These are phyloP conservation scores for Chalaropsis thielavioides DNA, from an alignment of 2,329 filamentous ascomycete genomes.

Conservation along the genomic window DNA sequence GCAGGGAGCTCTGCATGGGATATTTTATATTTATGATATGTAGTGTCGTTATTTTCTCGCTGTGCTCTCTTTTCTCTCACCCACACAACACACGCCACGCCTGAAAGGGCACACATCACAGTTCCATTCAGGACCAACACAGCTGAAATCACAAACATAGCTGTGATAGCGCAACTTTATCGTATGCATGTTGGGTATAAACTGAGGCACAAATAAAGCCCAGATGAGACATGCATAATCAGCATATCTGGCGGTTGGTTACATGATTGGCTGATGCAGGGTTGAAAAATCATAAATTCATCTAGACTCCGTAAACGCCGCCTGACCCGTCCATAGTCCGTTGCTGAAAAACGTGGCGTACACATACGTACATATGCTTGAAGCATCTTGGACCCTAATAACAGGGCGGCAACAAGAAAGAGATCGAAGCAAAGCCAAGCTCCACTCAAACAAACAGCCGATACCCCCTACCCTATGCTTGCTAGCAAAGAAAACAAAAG, in stretches of 20 bases:
- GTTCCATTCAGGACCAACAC: background rate
- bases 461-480: background rate
- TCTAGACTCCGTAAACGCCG: slow-evolving; percentile 1
- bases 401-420: background rate
- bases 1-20: too few relatives aligned
- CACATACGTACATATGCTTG: too few relatives aligned
- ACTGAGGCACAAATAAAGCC: background rate
- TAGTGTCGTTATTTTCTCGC: background rate
- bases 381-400: background rate
- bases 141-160: background rate
- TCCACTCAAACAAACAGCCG: background rate
- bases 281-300: slow-evolving; percentile 3
- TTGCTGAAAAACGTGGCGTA: background rate
- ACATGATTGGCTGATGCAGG: background rate
- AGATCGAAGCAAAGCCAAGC: background rate
- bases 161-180: background rate
- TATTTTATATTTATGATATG: background rate
- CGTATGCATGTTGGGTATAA: background rate
- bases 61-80: background rate
- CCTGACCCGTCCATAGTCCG: background rate
- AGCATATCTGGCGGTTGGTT: background rate
- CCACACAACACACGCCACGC: background rate
- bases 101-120: background rate
- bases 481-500: background rate
- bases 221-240: background rate